Base-by-base conservation (phyloP, 345 rosid genomes). In the Raphanus raphanistrum region DNA sequence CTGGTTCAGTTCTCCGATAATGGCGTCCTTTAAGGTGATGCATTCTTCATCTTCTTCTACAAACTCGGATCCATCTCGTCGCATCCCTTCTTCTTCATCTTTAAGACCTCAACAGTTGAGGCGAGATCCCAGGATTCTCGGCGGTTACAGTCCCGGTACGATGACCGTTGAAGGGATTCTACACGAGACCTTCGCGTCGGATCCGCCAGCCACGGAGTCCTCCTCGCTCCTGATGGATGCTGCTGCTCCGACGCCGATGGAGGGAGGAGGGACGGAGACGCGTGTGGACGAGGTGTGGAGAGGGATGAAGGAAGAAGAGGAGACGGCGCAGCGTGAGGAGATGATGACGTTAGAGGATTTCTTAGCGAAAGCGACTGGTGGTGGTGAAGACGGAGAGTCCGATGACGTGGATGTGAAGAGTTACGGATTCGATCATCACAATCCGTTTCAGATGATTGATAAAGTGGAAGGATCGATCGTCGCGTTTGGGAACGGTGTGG, bases 291-390 rank as follows among this genome's bases (percentile, higher is more conserved):
- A 94, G 35, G 89, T 90, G 10, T 94, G 98, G 98, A 83, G 91
- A 78, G 90, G 89, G 71, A 79, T 74, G 96, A 94, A 94, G 85
- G 89, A 87, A 80, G 55, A 50, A 50, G 55, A 5, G n/a, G 97
- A 92, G 74, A 80, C 75, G 55, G 71, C 83, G 5, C 73, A 84
- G 5, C 15, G 13, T 13, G 93, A 89, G 29, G 97, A 92, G 82
- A 79, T 79, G 0, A 82, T 92, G 92, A 95, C 99, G 66, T 79
- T 95, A 57, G 99, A 95, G 86, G 97, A 95, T 80, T 95, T 92
- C 45, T 77, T 95, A 73, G 92, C 87, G 8, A 88, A 84, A 85
- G 90, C 91, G 0, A 90, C 86, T 0, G 95, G 86, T 3, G n/a
- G n/a, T 21, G 57, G 57, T 5, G 54, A 1, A 41, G 52, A 16